A percentile compares a stretch with the other conserved stretches of the same genome.
These are phyloP conservation scores for Xylariaceae sp. DNA, from an alignment of 2,329 filamentous ascomycete genomes.

Conservation along the genomic window DNA sequence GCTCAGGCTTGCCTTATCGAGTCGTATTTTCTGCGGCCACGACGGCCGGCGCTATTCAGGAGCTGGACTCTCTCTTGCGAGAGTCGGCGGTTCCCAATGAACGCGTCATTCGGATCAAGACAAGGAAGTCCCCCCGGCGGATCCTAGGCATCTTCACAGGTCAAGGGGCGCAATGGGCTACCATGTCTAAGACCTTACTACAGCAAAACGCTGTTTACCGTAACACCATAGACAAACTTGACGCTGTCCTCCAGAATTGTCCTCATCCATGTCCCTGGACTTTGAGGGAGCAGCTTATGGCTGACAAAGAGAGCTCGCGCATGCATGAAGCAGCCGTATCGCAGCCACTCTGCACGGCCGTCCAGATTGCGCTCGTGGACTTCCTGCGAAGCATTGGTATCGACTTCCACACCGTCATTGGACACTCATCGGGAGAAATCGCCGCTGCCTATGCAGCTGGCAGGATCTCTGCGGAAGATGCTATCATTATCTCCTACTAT, in stretches of 20 bases:
- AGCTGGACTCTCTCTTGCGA: conserved; percentile 28
- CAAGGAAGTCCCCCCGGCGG: conserved; percentile 18
- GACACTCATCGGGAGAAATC: conserved; percentile 33
- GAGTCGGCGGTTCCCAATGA: conserved; percentile 6
- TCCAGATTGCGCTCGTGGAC: conserved; percentile 45
- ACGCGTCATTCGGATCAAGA: conserved; percentile 24
- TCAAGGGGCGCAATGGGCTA: conserved; percentile 35
- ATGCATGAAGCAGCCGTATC: conserved; percentile 38
- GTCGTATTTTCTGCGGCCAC: conserved; percentile 28
- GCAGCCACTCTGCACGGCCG: conserved; percentile 49
- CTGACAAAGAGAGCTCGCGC: conserved; percentile 24
- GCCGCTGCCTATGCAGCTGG: conserved; percentile 32
- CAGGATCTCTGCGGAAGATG: conserved; percentile 27
- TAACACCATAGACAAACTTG: conserved; percentile 32
- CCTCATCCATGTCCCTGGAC: conserved; percentile 31
- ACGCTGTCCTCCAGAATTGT: conserved; percentile 25
- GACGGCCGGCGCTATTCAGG: conserved; percentile 19
- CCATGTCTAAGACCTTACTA: conserved; percentile 33
- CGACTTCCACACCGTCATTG: conserved; percentile 30
- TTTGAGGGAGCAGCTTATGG: conserved; percentile 34
- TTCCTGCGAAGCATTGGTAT: conserved; percentile 29
- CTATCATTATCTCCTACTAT: conserved; percentile 31
- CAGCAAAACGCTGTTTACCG: conserved; percentile 31
- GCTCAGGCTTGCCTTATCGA: conserved; percentile 32
- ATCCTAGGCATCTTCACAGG: conserved; percentile 35